Evolutionary conservation across 441 rosid genomes (phyloP), one percentile per base, ranked within the genome.

Genomic region (Syzygium malaccense): DNA sequence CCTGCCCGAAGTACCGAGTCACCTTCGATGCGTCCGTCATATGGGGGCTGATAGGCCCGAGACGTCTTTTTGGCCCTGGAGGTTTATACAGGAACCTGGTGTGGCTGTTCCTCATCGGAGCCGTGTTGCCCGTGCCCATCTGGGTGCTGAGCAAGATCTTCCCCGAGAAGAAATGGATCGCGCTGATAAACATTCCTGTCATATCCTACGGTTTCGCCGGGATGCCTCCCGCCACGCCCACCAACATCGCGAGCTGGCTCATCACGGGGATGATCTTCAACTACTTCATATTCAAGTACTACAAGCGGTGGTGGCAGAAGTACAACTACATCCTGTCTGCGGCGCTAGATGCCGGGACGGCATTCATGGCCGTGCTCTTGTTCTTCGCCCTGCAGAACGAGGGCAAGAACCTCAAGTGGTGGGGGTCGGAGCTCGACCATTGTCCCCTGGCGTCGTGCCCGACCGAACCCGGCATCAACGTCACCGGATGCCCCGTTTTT

Each of bases 1-100:
- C 86, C 62, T 85, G 86, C 45, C 86, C 86, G 7, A 85, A 85
- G 86, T 85, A 85, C 62, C 86, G 62, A 11, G 86, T 85, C 86
- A 85, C 86, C 18, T 85, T 85, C 19, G 86, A 85, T 10, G 13
- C 51, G 0, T 85, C 86, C 0, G 86, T 85, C 86, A 85, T 85
- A 30, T 85, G 86, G 86, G 86, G 86, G 3, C 86, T 85, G 51
- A 85, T 85, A 55, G 86, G 86, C n/a, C 86, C 86, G 2, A 55
- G 86, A 55, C 57, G 86, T 30, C 86, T 85, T 41, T 85, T 85
- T 26, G 86, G 86, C 64, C 86, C 86, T 3, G 86, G 86, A 85
- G 86, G 86, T 14, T 41, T 54, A 15, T 85, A 85, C 86, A 55
- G 86, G 62, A 85, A 85, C 64, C 58, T 85, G 4, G 86, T 85